Evolutionary conservation across 768 basidiomycete species (phyloP).

Genomic region (Cantharellus cinnabarinus): DNA sequence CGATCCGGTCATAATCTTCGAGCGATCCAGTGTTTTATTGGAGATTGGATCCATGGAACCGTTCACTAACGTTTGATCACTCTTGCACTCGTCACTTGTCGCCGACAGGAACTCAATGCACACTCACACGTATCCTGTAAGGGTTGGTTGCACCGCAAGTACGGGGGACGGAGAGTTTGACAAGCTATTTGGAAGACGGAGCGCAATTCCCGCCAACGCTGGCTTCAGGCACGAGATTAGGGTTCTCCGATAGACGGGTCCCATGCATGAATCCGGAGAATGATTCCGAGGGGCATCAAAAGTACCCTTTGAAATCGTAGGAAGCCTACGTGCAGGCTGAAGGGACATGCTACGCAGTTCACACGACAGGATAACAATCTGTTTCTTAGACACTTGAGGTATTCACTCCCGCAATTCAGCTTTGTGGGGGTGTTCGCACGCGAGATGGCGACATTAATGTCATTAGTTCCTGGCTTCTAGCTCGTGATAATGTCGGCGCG

Average conservation of each 20-base stretch:
- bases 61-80: background rate
- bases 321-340: no score
- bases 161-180: background rate
- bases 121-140: slow-evolving; percentile 19
- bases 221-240: slow-evolving; percentile 14
- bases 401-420: no score
- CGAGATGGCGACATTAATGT: no score
- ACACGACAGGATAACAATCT: no score
- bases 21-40: background rate
- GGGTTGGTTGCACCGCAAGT: background rate
- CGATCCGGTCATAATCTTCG: background rate
- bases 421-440: no score
- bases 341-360: no score
- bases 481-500: no score
- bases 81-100: background rate
- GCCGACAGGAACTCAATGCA: slow-evolving; percentile 25
- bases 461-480: no score
- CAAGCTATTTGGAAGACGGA: background rate
- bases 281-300: no score
- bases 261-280: slow-evolving; percentile 20
- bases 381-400: no score
- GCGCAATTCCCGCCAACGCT: slow-evolving; percentile 3
- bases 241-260: slow-evolving; percentile 17
- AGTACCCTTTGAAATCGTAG: background rate
- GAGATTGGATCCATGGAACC: background rate